A percentile compares a stretch with the other conserved stretches of the same genome.
Evolutionary conservation across 129 eudicot genomes (phyloP).

Genomic region (Pulicaria dysenterica): DNA sequence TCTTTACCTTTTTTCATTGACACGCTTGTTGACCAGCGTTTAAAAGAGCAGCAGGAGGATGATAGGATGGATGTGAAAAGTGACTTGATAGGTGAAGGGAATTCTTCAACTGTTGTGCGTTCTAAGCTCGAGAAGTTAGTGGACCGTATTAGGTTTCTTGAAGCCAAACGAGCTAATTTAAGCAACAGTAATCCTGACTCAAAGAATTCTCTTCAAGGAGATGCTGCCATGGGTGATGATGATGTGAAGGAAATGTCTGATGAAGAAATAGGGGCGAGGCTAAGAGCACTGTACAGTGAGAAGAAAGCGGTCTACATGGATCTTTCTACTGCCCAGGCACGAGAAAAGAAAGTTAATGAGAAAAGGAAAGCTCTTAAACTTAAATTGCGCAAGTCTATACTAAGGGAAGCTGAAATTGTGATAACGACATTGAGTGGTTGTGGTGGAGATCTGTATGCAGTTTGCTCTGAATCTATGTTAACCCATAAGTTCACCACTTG

Average conservation of each 20-base stretch:
- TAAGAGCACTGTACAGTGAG: conserved; percentile 63
- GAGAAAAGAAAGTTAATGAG: conserved; percentile 73
- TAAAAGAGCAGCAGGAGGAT: conserved; percentile 59
- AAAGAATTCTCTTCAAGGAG: conserved; percentile 39
- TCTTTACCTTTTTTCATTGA: conserved; percentile 86
- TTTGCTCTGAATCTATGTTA: conserved; percentile 66
- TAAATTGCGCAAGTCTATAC: conserved; percentile 67
- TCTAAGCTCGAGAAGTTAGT: conserved; percentile 78
- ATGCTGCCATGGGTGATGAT: conserved; percentile 41
- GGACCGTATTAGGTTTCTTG: conserved; percentile 71
- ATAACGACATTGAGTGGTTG: conserved; percentile 94
- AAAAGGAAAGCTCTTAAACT: conserved; percentile 69
- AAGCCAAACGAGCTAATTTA: conserved; percentile 86
- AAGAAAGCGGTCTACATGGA: conserved; percentile 64
- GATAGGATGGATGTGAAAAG: conserved; percentile 42
- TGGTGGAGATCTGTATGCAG: conserved; percentile 91
- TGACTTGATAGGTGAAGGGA: conserved; percentile 40
- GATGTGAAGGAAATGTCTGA: conserved; percentile 64
- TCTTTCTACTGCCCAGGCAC: conserved; percentile 73
- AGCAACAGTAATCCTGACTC: conserved; percentile 49
- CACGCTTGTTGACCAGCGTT: conserved; percentile 83
- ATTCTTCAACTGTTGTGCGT: conserved; percentile 58
- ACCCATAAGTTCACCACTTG: conserved; percentile 60
- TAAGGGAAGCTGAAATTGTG: conserved; percentile 94
- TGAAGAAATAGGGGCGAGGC: conserved; percentile 64